Evolutionary conservation across 2,329 filamentous ascomycete species (phyloP).

Genomic region (Leptoxyphium fumago): DNA sequence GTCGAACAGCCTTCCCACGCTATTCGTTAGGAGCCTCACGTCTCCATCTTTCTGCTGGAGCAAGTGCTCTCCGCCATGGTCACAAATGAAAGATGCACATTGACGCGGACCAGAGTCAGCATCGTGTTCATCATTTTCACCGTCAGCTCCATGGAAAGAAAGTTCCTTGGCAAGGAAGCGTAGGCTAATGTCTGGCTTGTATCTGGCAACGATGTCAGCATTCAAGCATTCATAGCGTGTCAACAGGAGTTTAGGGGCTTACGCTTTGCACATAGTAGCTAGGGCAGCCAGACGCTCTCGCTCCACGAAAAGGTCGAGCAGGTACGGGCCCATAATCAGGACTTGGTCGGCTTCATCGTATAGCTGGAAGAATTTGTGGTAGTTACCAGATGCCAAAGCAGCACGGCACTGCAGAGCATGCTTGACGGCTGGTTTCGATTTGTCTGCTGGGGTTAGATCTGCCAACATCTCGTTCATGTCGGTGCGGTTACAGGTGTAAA

Average conservation of each 20-base stretch:
- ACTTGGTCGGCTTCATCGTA: constrained; percentile 66
- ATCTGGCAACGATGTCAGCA: constrained; percentile 39
- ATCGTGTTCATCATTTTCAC: constrained; percentile 36
- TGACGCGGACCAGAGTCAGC: constrained; percentile 13
- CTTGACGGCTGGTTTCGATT: constrained; percentile 67
- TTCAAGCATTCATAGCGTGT: not conserved
- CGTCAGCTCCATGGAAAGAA: constrained; percentile 73
- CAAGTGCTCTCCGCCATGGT: constrained; percentile 59
- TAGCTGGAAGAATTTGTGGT: constrained; percentile 93
- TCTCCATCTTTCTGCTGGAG: constrained; percentile 67
- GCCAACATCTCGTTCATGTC: constrained; percentile 96
- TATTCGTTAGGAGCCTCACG: constrained; percentile 52
- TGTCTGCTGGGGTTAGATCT: constrained; percentile 97
- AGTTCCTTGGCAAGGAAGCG: constrained; percentile 92
- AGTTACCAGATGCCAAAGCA: constrained; percentile 83
- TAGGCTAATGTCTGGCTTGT: constrained; percentile 78
- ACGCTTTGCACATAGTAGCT: constrained; percentile 90
- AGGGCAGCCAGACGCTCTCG: constrained; percentile 84
- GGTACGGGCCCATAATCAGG: constrained; percentile 81
- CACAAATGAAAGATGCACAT: constrained; percentile 77
- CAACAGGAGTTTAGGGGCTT: constrained; percentile 29
- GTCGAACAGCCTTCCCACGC: constrained; percentile 62
- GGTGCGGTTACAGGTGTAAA: constrained; percentile 95
- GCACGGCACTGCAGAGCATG: constrained; percentile 87
- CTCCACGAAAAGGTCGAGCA: constrained; percentile 98